Base-by-base conservation (phyloP, 2,329 filamentous ascomycete genomes). In the Fusarium duplospermum region DNA sequence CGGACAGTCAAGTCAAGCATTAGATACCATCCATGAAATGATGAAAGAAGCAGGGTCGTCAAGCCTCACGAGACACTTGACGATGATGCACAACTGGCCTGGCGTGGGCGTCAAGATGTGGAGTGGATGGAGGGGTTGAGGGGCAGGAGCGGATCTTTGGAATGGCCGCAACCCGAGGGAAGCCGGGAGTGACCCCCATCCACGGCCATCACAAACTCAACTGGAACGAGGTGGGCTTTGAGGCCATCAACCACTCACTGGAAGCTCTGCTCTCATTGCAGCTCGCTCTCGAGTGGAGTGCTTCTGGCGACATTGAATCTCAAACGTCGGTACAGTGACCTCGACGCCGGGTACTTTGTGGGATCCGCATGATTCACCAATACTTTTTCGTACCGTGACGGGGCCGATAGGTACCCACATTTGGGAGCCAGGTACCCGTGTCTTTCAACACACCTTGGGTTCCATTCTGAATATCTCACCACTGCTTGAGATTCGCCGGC, bases 111-210 rank as follows among this genome's bases (percentile, higher is more conserved):
- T 42, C 40, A 42, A 42, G 40, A 42, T 42, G 40, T 16, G 36
- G 27, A 38, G 52, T 31, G 63, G 13, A 33, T 62, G 67, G 61
- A 60, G 66, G 42, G 38, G 50, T 13, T 50, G 54, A 59, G 69
- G 67, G 64, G 70, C 66, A 74, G 36, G 42, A 56, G 71, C 76
- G 76, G 76, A 77, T 78, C 68, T 78, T 76, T 74, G 68, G 70
- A 78, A 77, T 76, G 69, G 66, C 76, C 76, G 76, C 62, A 62
- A 45, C 62, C 76, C 75, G 75, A 76, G 50, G 61, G 22, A 75
- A 75, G 63, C 63, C 63, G 56, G 24, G n/a, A 36, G 31, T 20
- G 24, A 45, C 45, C 45, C 24, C 24, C 45, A 40, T 40, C 11
- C 31, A 33, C 31, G 31, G 2, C 11, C 31, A 18, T 29, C 45